phyloP scores from a whole-genome alignment of 805 yeast genomes.

The Candida fluviatilis region DNA sequence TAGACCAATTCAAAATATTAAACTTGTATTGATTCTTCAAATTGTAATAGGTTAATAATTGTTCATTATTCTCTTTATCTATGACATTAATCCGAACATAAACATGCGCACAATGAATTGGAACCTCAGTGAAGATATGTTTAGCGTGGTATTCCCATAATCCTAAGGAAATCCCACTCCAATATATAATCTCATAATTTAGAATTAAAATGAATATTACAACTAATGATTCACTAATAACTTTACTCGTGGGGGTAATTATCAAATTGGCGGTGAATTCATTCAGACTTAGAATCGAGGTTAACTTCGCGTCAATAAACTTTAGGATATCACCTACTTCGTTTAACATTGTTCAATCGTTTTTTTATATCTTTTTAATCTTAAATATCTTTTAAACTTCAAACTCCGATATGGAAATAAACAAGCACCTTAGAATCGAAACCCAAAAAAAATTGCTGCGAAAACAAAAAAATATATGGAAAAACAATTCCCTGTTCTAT shows the following conservation, averaged over 20 bases:
- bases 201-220: slow-evolving; percentile 20
- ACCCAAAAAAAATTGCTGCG: no score
- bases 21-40: slow-evolving; percentile 22
- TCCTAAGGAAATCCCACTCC: slow-evolving; percentile 38
- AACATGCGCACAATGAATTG: slow-evolving; percentile 76
- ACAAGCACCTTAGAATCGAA: no score
- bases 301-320: slow-evolving; percentile 7
- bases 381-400: no score
- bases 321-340: slow-evolving; percentile 1
- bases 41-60: slow-evolving; percentile 24
- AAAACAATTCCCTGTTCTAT: no score
- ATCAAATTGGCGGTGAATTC: slow-evolving; percentile 22
- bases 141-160: slow-evolving; percentile 51
- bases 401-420: no score
- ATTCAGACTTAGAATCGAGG: slow-evolving; percentile 7
- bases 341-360: background rate
- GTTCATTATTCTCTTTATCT: slow-evolving; percentile 11
- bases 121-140: slow-evolving; percentile 65
- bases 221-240: slow-evolving; percentile 25
- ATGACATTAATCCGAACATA: slow-evolving; percentile 49
- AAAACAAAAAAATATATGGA: no score
- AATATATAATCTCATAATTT: slow-evolving; percentile 39
- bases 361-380: no score
- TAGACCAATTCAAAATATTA: slow-evolving; percentile 21
- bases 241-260: slow-evolving; percentile 20